phyloP scores from a whole-genome alignment of 441 rosid species.

The Bruguiera hainesii region DNA sequence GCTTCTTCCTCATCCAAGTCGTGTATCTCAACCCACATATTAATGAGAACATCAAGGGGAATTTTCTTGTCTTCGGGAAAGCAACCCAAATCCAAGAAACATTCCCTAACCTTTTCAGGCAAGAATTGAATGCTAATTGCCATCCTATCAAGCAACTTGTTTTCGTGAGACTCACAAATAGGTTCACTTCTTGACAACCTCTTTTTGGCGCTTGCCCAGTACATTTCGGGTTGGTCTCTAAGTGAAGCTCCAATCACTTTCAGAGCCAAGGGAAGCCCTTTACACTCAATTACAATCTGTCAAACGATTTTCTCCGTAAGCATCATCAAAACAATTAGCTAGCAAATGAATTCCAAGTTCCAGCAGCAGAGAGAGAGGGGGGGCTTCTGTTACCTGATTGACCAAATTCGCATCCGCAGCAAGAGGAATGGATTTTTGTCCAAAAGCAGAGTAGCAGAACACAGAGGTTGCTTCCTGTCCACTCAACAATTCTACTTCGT shows the following conservation, averaged over 20 bases:
- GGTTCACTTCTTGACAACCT: conserved; percentile 66
- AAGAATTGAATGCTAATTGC: conserved; percentile 53
- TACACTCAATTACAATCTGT: conserved; percentile 70
- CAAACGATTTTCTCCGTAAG: conserved; percentile 15
- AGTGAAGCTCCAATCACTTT: conserved; percentile 79
- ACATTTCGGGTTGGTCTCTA: conserved; percentile 49
- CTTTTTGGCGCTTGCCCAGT: conserved; percentile 59
- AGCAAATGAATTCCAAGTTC: background rate
- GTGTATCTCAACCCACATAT: conserved; percentile 71
- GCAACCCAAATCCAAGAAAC: conserved; percentile 83
- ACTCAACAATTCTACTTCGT: conserved; percentile 57
- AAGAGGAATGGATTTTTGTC: conserved; percentile 48
- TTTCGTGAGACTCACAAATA: conserved; percentile 58
- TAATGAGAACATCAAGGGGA: conserved; percentile 73
- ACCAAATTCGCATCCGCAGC: conserved; percentile 43
- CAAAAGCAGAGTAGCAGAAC: conserved; percentile 72
- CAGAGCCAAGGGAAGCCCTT: conserved; percentile 86
- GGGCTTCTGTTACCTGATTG: conserved; percentile 48
- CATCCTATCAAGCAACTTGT: conserved; percentile 59
- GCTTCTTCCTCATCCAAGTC: conserved; percentile 53
- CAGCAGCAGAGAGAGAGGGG: background rate
- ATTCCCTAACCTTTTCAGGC: conserved; percentile 49
- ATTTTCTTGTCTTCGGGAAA: conserved; percentile 87
- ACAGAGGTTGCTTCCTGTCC: conserved; percentile 56
- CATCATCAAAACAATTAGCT: background rate